Conservation (phyloP, 2,329 filamentous ascomycete species). For the Exophiala spinifera region DNA sequence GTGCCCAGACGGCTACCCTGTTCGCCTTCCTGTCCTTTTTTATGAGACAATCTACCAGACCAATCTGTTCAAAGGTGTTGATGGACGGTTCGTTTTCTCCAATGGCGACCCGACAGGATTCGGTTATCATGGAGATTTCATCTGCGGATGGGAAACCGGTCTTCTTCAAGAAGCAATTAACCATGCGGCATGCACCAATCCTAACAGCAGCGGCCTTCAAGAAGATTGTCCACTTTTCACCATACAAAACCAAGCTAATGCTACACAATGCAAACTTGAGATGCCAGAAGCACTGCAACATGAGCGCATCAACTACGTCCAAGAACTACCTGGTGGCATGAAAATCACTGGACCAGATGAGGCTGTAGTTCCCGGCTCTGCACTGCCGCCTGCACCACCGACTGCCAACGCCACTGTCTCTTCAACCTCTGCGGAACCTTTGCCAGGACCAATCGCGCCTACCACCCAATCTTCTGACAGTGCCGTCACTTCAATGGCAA, state of each 20-base stretch:
- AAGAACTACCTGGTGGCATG: constrained; percentile 63
- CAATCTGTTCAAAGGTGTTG: constrained; percentile 57
- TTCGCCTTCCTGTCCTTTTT: constrained; percentile 70
- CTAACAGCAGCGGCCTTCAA: constrained; percentile 54
- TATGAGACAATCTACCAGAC: constrained; percentile 86
- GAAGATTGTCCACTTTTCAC: constrained; percentile 73
- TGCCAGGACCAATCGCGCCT: constrained; percentile 5
- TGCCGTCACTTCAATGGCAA: not conserved
- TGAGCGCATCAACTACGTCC: constrained; percentile 56
- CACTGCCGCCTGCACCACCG: constrained; percentile 1
- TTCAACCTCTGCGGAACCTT: constrained; percentile 4
- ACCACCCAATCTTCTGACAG: constrained; percentile 7
- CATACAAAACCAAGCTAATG: constrained; percentile 56
- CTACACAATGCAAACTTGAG: constrained; percentile 60
- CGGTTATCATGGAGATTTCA: constrained; percentile 62
- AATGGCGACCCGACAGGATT: constrained; percentile 52
- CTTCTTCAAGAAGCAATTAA: constrained; percentile 68
- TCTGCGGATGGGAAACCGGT: constrained; percentile 68
- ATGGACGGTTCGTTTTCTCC: constrained; percentile 70
- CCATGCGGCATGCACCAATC: constrained; percentile 62
- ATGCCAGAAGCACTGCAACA: constrained; percentile 53
- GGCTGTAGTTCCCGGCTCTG: constrained; percentile 29
- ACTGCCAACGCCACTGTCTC: constrained; percentile 2
- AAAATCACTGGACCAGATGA: constrained; percentile 48
- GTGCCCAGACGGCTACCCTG: constrained; percentile 68